Percentiles rank a stretch among this genome's conserved stretches.
Conservation (phyloP, 2,329 filamentous ascomycete genomes). For the Trichoderma sp. region DNA sequence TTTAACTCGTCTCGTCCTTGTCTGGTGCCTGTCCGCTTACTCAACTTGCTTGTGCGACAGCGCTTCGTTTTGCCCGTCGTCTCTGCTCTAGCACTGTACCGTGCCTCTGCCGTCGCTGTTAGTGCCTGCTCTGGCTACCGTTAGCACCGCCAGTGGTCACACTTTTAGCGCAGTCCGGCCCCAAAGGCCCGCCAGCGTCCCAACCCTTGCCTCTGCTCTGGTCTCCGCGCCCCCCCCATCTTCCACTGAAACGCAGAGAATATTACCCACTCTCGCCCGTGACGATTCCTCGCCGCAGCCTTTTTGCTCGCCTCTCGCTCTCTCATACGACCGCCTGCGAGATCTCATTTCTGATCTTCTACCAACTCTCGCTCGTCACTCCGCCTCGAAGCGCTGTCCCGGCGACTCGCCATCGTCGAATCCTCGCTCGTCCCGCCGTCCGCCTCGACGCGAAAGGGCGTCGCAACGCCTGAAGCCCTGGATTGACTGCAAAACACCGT, state of each 20-base stretch:
- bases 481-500: slow-evolving; percentile 51
- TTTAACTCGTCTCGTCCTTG: neutral
- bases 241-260: slow-evolving; percentile 19
- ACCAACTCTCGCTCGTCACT: neutral
- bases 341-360: neutral
- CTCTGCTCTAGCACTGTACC: neutral
- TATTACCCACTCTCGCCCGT: slow-evolving; percentile 23
- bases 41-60: neutral
- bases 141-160: slow-evolving; percentile 19
- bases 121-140: neutral
- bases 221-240: slow-evolving; percentile 3
- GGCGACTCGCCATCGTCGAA: neutral
- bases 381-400: slow-evolving; percentile 8
- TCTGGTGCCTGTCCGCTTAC: neutral
- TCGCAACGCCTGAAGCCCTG: slow-evolving; percentile 33
- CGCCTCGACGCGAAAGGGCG: slow-evolving; percentile 20
- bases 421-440: neutral
- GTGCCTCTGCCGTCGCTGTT: slow-evolving; percentile 12
- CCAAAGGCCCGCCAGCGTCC: slow-evolving; percentile 7
- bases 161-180: slow-evolving; percentile 16
- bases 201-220: slow-evolving; percentile 11
- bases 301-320: slow-evolving; percentile 7
- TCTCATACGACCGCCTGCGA: slow-evolving; percentile 6
- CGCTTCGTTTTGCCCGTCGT: neutral
- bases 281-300: slow-evolving; percentile 13